phyloP scores from a whole-genome alignment of 2,329 filamentous ascomycete genomes.

The Colletotrichum sansevieriae region DNA sequence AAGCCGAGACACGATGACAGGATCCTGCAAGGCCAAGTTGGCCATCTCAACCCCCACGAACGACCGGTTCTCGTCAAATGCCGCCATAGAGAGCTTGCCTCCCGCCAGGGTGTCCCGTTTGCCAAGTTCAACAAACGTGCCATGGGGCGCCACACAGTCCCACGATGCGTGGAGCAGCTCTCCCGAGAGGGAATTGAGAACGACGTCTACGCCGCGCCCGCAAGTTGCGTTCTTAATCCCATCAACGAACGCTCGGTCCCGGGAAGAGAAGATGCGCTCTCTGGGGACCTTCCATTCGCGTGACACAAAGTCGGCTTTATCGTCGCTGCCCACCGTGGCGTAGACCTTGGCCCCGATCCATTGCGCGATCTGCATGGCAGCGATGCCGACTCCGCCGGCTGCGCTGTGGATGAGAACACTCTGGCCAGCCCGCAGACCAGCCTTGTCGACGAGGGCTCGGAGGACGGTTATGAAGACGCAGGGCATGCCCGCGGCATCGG shows the following conservation, averaged over 20 bases:
- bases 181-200: conserved; percentile 58
- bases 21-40: conserved; percentile 30
- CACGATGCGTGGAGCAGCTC: conserved; percentile 58
- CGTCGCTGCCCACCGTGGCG: conserved; percentile 6
- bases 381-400: conserved; percentile 29
- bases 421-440: conserved; percentile 45
- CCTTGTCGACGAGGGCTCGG: conserved; percentile 48
- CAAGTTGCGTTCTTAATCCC: conserved; percentile 48
- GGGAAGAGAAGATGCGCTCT: conserved; percentile 50
- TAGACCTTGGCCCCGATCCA: too few species aligned
- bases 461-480: conserved; percentile 49
- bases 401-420: conserved; percentile 31
- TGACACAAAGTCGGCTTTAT: neutral
- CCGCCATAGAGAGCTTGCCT: conserved; percentile 50
- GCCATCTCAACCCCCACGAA: conserved; percentile 53
- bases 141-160: conserved; percentile 59
- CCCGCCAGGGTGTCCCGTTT: too few species aligned
- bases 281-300: neutral
- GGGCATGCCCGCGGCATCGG: conserved; percentile 51
- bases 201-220: conserved; percentile 52
- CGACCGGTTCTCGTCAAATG: conserved; percentile 55
- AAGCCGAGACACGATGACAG: conserved; percentile 7
- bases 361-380: conserved; percentile 17
- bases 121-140: conserved; percentile 48
- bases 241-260: conserved; percentile 49